A percentile compares a stretch with the other conserved stretches of the same genome.
These are phyloP conservation scores for Trichoderma simmonsii DNA, from an alignment of 2,329 filamentous ascomycete species.

Conservation along the genomic window DNA sequence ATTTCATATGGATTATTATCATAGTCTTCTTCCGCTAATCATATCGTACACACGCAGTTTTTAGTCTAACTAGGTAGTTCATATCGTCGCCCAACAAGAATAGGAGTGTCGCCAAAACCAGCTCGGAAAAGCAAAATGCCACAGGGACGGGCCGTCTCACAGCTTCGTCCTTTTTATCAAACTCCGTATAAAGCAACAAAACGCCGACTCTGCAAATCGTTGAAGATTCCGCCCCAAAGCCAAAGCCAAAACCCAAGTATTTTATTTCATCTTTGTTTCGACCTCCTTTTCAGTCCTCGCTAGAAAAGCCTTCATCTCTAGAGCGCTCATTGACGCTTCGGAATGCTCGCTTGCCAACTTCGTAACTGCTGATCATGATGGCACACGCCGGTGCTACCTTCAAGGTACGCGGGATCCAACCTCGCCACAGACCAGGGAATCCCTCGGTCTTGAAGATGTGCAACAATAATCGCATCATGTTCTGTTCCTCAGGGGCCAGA, in stretches of 20 bases:
- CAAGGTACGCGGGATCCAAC: conserved; percentile 86
- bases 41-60: conserved; percentile 20
- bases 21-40: conserved; percentile 25
- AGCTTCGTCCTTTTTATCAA: not conserved
- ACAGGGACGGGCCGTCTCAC: not conserved
- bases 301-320: not conserved
- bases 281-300: not conserved
- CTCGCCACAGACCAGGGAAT: conserved; percentile 74
- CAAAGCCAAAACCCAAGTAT: not conserved
- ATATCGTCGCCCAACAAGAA: not conserved
- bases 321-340: conserved; percentile 63
- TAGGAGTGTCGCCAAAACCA: conserved; percentile 11
- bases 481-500: conserved; percentile 65
- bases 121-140: not conserved
- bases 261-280: not conserved
- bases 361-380: conserved; percentile 99
- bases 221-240: not conserved
- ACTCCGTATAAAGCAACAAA: conserved; percentile 18
- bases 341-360: conserved; percentile 89
- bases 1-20: not conserved
- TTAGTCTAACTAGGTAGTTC: not conserved
- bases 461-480: conserved; percentile 79
- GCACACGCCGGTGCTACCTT: conserved; percentile 96
- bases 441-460: conserved; percentile 91
- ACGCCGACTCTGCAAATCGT: not conserved